A percentile compares a stretch with the other conserved stretches of the same genome.
These are phyloP conservation scores for Aspergillus neoniger DNA, from an alignment of 2,329 filamentous ascomycete genomes.

Conservation along the genomic window DNA sequence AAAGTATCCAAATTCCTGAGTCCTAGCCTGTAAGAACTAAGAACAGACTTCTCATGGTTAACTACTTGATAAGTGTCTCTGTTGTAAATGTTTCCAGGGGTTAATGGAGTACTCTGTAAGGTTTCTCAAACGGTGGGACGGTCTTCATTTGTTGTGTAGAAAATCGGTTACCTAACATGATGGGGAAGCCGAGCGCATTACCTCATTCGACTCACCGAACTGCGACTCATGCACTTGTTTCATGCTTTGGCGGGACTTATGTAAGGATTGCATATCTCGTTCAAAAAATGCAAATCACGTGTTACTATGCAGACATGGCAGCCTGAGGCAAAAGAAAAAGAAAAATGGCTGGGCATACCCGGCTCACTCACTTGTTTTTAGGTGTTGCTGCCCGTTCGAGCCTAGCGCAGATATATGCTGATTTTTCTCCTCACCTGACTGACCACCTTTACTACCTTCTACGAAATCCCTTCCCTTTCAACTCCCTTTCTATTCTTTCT, in stretches of 20 bases:
- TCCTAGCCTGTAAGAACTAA: not conserved
- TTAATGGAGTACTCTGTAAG: not conserved
- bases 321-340: not conserved
- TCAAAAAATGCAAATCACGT: not conserved
- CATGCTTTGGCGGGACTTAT: not conserved
- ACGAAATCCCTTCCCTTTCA: conserved; percentile 12
- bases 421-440: conserved; percentile 26
- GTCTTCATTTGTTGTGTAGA: not conserved
- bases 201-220: conserved; percentile 17
- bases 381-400: conserved; percentile 8
- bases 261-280: not conserved
- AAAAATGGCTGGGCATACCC: not conserved
- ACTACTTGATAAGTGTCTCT: not conserved
- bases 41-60: not conserved
- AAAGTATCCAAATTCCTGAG: not conserved
- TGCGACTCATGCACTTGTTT: not conserved
- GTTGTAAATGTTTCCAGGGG: not conserved
- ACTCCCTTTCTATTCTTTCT: not conserved
- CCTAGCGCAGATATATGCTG: conserved; percentile 12
- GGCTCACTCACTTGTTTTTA: not conserved
- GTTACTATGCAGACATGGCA: not conserved
- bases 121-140: not conserved
- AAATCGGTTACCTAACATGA: conserved; percentile 1
- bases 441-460: not conserved
- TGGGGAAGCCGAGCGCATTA: not conserved